Evolutionary conservation across 2,329 filamentous ascomycete species (phyloP).

Genomic region (Sordariomycetes sp.): DNA sequence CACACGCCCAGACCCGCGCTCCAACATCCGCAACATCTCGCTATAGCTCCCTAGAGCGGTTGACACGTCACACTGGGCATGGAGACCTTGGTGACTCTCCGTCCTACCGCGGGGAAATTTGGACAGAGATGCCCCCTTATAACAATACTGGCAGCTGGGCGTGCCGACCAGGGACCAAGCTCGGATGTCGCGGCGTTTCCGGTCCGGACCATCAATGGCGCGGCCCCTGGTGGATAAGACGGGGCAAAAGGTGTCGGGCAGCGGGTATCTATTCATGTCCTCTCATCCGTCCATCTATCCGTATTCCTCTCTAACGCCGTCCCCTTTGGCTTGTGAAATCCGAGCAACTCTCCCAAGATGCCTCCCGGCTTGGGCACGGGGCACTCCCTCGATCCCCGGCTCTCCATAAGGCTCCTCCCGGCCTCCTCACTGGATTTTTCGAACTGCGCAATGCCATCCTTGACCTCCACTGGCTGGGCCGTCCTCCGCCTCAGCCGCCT

Average conservation of each 20-base stretch:
- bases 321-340: conserved; percentile 37
- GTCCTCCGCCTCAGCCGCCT: conserved; percentile 29
- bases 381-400: conserved; percentile 49
- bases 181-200: no score
- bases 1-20: no score
- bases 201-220: no score
- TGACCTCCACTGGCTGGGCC: conserved; percentile 21
- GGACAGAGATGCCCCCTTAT: no score
- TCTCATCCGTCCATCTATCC: not conserved
- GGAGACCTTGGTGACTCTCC: no score
- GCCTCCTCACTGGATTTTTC: conserved; percentile 15
- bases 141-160: no score
- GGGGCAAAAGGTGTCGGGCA: not conserved
- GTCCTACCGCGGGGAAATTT: no score
- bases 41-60: no score
- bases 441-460: conserved; percentile 36
- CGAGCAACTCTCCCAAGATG: conserved; percentile 60
- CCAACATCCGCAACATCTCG: no score
- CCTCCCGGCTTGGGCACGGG: conserved; percentile 85
- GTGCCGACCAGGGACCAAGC: no score
- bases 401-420: not conserved
- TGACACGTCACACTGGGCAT: no score
- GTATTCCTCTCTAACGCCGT: not conserved
- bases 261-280: conserved; percentile 1
- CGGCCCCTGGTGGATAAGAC: not conserved